Conservation (phyloP, 1,284 basidiomycete species). For the Phellopilus nigrolimitatus region DNA sequence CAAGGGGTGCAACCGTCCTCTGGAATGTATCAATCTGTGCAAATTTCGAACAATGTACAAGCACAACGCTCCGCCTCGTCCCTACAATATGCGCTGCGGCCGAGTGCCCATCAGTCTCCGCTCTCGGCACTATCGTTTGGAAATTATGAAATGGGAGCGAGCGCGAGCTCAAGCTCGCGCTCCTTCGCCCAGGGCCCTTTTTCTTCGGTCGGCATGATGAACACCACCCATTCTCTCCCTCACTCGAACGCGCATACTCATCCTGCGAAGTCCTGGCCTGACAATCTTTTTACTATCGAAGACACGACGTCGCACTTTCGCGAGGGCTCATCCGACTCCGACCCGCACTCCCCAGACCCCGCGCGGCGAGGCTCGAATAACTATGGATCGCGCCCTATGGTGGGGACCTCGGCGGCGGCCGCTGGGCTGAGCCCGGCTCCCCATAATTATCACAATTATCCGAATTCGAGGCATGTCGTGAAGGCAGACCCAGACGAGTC, state of each 20-base stretch:
- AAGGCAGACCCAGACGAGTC: neutral
- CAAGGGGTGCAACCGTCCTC: no score
- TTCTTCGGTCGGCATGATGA: neutral
- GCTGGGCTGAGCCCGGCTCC: no score
- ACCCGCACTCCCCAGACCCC: neutral
- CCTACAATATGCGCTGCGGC: conserved; percentile 7
- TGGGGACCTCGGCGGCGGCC: no score
- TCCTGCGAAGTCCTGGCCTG: neutral
- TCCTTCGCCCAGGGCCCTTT: neutral
- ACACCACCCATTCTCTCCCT: neutral
- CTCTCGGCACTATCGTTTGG: neutral
- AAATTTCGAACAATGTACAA: neutral
- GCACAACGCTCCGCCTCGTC: neutral
- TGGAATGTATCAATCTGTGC: no score
- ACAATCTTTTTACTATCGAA: neutral
- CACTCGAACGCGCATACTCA: neutral
- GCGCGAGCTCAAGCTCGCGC: no score
- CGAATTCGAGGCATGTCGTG: no score
- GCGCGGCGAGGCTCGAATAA: no score
- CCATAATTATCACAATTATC: no score
- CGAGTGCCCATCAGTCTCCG: neutral
- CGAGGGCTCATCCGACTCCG: neutral
- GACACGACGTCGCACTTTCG: neutral
- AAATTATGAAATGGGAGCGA: no score
- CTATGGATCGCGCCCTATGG: conserved; percentile 1